A percentile compares a stretch with the other conserved stretches of the same genome.
phyloP scores from a whole-genome alignment of 768 basidiomycete species.

The Calocybe indica region DNA sequence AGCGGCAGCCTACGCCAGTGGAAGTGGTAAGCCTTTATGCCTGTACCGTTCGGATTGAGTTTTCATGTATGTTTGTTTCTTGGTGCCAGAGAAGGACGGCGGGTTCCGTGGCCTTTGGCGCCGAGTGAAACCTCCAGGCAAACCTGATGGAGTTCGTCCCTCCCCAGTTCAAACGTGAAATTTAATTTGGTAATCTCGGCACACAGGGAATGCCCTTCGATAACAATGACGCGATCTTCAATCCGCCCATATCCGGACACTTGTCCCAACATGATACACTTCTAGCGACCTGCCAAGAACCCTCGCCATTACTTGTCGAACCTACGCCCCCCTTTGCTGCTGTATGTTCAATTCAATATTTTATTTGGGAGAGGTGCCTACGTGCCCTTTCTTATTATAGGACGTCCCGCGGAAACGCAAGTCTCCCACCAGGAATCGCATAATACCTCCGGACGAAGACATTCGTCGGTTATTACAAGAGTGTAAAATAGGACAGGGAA shows the following conservation, averaged over 20 bases:
- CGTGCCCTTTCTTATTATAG: conserved; percentile 5
- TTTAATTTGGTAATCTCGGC: background rate
- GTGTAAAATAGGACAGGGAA: conserved; percentile 78
- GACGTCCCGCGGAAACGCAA: conserved; percentile 30
- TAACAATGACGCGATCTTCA: conserved; percentile 75
- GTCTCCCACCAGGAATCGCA: conserved; percentile 28
- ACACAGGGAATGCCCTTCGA: conserved; percentile 70
- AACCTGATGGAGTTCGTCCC: conserved; percentile 65
- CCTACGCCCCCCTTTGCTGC: conserved; percentile 3
- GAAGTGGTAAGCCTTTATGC: conserved; percentile 28
- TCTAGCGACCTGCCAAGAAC: conserved; percentile 30
- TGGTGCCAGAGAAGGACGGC: conserved; percentile 27
- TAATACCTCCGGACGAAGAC: conserved; percentile 79
- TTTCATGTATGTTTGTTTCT: background rate
- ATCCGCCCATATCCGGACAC: conserved; percentile 46
- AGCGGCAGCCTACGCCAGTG: conserved; percentile 70
- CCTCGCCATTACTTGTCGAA: conserved; percentile 21
- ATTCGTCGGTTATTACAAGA: conserved; percentile 80
- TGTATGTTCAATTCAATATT: conserved; percentile 10
- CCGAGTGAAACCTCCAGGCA: conserved; percentile 71
- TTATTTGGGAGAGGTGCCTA: conserved; percentile 6
- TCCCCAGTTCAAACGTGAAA: background rate
- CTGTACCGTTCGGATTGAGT: background rate
- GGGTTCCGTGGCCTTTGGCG: conserved; percentile 72
- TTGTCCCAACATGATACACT: conserved; percentile 32